Evolutionary conservation across 2,329 filamentous ascomycete species (phyloP).

Genomic region (Hypoxylon sp.): DNA sequence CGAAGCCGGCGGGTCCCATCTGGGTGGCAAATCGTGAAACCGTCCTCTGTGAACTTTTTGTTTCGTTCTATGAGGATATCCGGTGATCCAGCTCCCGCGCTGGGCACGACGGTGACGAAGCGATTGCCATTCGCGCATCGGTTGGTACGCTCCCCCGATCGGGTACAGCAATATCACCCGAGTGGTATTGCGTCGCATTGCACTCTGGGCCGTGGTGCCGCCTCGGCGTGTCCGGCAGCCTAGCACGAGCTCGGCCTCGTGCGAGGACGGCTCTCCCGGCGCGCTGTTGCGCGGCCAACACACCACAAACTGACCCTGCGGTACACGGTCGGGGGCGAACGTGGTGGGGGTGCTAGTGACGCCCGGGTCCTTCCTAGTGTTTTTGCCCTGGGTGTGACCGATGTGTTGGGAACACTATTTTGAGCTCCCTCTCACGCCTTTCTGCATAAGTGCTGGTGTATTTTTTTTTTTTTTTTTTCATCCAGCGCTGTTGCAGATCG

Average conservation of each 20-base stretch:
- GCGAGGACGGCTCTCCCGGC: not conserved
- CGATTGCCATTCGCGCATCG: constrained; percentile 1
- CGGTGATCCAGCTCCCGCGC: not conserved
- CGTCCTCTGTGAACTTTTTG: not conserved
- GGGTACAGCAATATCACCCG: no score
- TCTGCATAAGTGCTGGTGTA: constrained; percentile 14
- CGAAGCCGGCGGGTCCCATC: constrained; percentile 4
- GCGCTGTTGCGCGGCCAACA: not conserved
- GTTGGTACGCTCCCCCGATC: constrained; percentile 19
- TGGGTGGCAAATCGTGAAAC: not conserved
- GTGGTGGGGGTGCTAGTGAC: constrained; percentile 36
- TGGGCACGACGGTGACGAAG: not conserved
- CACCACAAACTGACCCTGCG: constrained; percentile 30
- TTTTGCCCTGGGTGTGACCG: constrained; percentile 33
- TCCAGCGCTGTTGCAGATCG: not conserved
- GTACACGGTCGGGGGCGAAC: constrained; percentile 19
- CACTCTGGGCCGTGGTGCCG: constrained; percentile 25
- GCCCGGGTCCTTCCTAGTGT: constrained; percentile 41
- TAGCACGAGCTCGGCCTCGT: not conserved
- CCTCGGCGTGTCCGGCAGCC: not conserved
- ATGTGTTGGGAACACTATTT: not conserved
- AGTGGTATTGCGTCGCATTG: constrained; percentile 19
- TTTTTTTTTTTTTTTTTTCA: constrained; percentile 15
- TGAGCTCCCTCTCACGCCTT: not conserved
- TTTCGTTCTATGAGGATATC: not conserved